These are phyloP conservation scores for Arthrinium puccinioides DNA, from an alignment of 2,329 filamentous ascomycete species.

Conservation along the genomic window DNA sequence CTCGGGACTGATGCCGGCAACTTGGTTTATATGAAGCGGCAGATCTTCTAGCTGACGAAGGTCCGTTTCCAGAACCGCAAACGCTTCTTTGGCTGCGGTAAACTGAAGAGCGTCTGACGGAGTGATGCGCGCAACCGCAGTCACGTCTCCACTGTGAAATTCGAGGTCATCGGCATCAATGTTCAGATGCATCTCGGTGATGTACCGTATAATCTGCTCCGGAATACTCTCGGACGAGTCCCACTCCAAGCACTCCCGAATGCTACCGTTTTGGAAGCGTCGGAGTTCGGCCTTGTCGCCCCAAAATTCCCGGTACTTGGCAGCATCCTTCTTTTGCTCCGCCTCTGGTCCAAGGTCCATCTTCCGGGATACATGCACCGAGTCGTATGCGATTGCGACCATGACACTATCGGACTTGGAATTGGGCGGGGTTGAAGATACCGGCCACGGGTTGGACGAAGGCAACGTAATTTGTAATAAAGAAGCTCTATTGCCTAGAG, in stretches of 20 bases:
- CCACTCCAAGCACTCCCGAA: slow-evolving; percentile 90
- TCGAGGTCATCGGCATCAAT: slow-evolving; percentile 45
- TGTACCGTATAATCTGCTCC: slow-evolving; percentile 70
- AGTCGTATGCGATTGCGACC: slow-evolving; percentile 66
- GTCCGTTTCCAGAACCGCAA: slow-evolving; percentile 66
- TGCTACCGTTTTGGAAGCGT: slow-evolving; percentile 91
- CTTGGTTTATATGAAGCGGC: slow-evolving; percentile 76
- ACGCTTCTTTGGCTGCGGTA: slow-evolving; percentile 60
- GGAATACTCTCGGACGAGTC: slow-evolving; percentile 40
- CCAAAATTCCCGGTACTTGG: slow-evolving; percentile 85
- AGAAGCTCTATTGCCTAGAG: slow-evolving; percentile 67
- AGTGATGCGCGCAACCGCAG: slow-evolving; percentile 36
- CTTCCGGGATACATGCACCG: slow-evolving; percentile 62
- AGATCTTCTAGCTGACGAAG: slow-evolving; percentile 74
- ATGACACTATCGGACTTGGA: slow-evolving; percentile 34
- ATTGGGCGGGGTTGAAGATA: slow-evolving; percentile 30
- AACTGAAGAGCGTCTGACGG: slow-evolving; percentile 52
- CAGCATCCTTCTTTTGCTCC: slow-evolving; percentile 77
- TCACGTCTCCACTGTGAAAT: slow-evolving; percentile 37
- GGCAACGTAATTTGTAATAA: slow-evolving; percentile 53
- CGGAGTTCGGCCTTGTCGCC: slow-evolving; percentile 87
- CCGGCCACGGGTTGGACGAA: slow-evolving; percentile 34
- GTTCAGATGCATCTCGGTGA: slow-evolving; percentile 63
- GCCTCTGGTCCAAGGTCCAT: slow-evolving; percentile 85
- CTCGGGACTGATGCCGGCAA: slow-evolving; percentile 64